Evolutionary conservation across 2,329 filamentous ascomycete species (phyloP).

Genomic region (Tolypocladium nubicola): DNA sequence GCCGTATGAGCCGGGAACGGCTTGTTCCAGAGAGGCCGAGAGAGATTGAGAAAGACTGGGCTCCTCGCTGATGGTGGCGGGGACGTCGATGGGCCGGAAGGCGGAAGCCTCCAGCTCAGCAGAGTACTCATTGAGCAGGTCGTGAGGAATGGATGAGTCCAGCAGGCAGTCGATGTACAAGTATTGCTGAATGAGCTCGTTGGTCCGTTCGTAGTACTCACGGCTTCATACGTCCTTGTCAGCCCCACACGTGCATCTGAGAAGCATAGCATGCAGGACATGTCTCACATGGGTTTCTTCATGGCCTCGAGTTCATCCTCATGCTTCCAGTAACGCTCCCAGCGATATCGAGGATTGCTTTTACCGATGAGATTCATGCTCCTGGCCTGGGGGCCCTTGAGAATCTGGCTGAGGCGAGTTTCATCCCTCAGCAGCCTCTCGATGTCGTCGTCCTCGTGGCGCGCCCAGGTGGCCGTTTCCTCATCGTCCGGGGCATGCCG

Average conservation of each 20-base stretch:
- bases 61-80: conserved; percentile 69
- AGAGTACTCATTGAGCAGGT: conserved; percentile 81
- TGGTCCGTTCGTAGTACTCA: conserved; percentile 80
- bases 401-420: conserved; percentile 46
- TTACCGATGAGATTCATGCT: conserved; percentile 83
- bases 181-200: conserved; percentile 82
- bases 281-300: conserved; percentile 54
- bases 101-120: conserved; percentile 46
- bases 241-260: conserved; percentile 1
- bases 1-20: conserved; percentile 17
- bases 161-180: conserved; percentile 85
- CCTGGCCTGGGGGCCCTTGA: conserved; percentile 62
- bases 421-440: conserved; percentile 40
- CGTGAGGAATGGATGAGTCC: conserved; percentile 85
- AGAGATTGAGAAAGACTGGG: conserved; percentile 21
- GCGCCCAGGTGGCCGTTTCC: conserved; percentile 14
- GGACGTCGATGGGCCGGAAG: conserved; percentile 48
- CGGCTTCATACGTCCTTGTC: conserved; percentile 37
- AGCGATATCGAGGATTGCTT: conserved; percentile 75
- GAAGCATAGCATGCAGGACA: background rate
- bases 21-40: conserved; percentile 6
- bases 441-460: conserved; percentile 31
- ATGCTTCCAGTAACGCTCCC: conserved; percentile 78
- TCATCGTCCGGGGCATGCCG: conserved; percentile 19
- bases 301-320: conserved; percentile 63